Conservation (phyloP, 495 filamentous ascomycete species). For the Aspergillus carlsbadensis region DNA sequence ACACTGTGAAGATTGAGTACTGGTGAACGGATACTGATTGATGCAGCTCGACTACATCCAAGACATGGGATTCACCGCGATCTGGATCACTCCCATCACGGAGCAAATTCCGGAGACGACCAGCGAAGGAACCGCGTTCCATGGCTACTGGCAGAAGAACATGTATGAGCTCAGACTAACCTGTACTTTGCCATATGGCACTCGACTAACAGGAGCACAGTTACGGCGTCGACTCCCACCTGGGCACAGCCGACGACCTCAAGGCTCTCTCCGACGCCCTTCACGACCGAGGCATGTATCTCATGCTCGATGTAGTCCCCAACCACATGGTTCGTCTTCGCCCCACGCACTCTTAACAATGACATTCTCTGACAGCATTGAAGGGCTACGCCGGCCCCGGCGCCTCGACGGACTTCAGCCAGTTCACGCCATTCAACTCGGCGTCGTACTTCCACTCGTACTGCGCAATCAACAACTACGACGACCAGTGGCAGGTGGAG, state of each 20-base stretch:
- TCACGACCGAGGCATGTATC: slow-evolving; percentile 63
- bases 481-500: slow-evolving; percentile 46
- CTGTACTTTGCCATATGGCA: too few relatives aligned
- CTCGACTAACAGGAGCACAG: slow-evolving; percentile 15
- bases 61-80: slow-evolving; percentile 75
- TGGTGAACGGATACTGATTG: slow-evolving; percentile 8
- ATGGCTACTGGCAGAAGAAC: slow-evolving; percentile 41
- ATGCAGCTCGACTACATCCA: slow-evolving; percentile 56
- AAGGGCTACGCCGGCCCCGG: slow-evolving; percentile 58
- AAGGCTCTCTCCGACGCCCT: slow-evolving; percentile 55
- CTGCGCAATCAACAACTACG: slow-evolving; percentile 65
- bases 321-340: slow-evolving; percentile 65
- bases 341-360: too few relatives aligned
- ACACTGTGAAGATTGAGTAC: too few relatives aligned
- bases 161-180: slow-evolving; percentile 20
- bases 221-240: slow-evolving; percentile 61
- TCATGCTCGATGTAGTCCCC: slow-evolving; percentile 81
- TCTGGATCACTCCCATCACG: slow-evolving; percentile 81
- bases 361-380: slow-evolving; percentile 7
- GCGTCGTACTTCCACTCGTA: slow-evolving; percentile 62
- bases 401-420: slow-evolving; percentile 49
- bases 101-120: slow-evolving; percentile 54
- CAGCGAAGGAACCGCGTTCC: slow-evolving; percentile 39
- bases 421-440: slow-evolving; percentile 64
- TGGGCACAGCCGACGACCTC: slow-evolving; percentile 64